Evolutionary conservation across 129 eudicot species (phyloP).

Genomic region (Lactuca sativa): DNA sequence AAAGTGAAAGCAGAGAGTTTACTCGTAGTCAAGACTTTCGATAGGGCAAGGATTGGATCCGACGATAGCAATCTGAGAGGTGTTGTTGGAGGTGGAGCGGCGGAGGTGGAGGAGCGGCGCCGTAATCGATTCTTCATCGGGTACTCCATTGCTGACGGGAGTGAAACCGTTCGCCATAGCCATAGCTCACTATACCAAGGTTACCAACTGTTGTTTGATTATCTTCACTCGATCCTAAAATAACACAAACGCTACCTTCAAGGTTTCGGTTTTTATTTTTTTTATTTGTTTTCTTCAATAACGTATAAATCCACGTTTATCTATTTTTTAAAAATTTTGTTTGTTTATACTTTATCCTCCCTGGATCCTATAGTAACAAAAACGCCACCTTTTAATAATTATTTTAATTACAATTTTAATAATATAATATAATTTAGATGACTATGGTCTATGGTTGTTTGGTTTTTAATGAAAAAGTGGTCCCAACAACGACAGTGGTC

Average conservation of each 20-base stretch:
- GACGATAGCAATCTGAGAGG: slow-evolving; percentile 83
- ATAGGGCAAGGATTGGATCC: slow-evolving; percentile 76
- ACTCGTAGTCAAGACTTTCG: slow-evolving; percentile 97
- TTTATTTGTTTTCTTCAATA: not conserved
- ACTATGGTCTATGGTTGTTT: not conserved
- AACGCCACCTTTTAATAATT: not conserved
- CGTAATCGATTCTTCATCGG: slow-evolving; percentile 41
- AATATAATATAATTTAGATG: not conserved
- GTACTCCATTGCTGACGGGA: slow-evolving; percentile 32
- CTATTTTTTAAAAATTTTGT: not conserved
- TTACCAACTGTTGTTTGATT: slow-evolving; percentile 3
- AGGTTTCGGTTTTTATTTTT: not conserved
- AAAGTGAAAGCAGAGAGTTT: not conserved
- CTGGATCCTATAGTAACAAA: not conserved
- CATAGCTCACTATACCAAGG: not conserved
- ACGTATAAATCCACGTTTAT: not conserved
- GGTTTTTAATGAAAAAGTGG: slow-evolving; percentile 2
- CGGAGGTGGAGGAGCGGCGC: slow-evolving; percentile 52
- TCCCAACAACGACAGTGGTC: slow-evolving; percentile 12
- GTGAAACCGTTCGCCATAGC: slow-evolving; percentile 8
- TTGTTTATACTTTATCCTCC: not conserved
- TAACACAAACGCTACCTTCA: not conserved
- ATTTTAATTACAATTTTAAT: no score
- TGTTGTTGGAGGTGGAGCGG: slow-evolving; percentile 51
- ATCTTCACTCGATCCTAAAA: slow-evolving; percentile 2